Evolutionary conservation across 83 land plant species (phyloP), one percentile per base, ranked within the genome.

Genomic region (Larix sibirica): DNA sequence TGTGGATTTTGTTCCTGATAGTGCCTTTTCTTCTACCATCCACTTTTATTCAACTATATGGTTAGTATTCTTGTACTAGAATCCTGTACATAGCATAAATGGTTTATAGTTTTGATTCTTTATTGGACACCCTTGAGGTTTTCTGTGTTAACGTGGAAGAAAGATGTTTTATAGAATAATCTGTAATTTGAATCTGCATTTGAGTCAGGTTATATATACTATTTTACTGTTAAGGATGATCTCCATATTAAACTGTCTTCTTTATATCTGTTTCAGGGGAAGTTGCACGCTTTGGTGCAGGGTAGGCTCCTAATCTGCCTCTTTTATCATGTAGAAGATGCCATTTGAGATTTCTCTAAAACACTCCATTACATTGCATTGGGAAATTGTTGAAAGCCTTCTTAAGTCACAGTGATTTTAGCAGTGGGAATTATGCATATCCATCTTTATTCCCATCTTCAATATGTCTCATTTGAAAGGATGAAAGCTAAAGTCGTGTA

Each of bases 211-310:
- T 40, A 73, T 73, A 9, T 73, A n/a, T 73, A 73, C 20, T 12
- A 38, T 73, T 8, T 44, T n/a, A 42, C 47, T 20, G 47, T 44
- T 42, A 21, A 44, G 23, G 16, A 44, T 10, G 5, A 44, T 73
- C 47, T 73, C 56, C 47, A 3, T 77, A 5, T 44, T 63, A 65
- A 33, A 33, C n/a, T 33, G 36, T 79, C 14, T 70, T 67, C 21
- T 79, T 61, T 33, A 28, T 66, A 17, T 65, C 24, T 64, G 58
- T 33, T 82, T 28, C 82, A 88, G 89, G 89, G 69, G 89, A 88
- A 24, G 79, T 79, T 54, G 89, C 89, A 54, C 78, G 89, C 59
- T 85, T 82, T 88, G 89, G 89, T 62, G 89, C 89, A 54, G 89
- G 89, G 89, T 88, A 69, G 33, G 88, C 82, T 62, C 59, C 9